A percentile compares a stretch with the other conserved stretches of the same genome.
phyloP scores from a whole-genome alignment of 2,329 filamentous ascomycete species.

The Leptographium galeiforme region DNA sequence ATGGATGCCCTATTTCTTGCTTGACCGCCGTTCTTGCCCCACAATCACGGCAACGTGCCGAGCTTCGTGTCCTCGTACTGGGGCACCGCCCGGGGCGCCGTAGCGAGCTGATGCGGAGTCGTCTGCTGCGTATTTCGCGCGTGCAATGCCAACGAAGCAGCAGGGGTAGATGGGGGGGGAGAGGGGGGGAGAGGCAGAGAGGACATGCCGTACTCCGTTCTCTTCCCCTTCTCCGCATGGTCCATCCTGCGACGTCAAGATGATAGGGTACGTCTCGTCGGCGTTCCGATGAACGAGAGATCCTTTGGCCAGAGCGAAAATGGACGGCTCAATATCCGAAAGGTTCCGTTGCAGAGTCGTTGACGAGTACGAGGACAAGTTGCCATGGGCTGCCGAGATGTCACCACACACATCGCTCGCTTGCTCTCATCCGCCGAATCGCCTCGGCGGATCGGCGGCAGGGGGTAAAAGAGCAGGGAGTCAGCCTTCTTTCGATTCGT shows the following conservation, averaged over 20 bases:
- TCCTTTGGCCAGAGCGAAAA: neutral
- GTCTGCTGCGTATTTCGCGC: neutral
- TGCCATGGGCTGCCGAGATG: too few relatives aligned
- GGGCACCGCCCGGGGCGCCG: too few relatives aligned
- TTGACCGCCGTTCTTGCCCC: slow-evolving; percentile 2
- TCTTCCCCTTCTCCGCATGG: too few relatives aligned
- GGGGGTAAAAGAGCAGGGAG: neutral
- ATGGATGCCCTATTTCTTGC: neutral
- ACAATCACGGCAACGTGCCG: neutral
- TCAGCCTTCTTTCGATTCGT: neutral
- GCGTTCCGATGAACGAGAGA: neutral
- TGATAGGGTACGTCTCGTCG: neutral
- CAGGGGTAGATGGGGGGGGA: neutral
- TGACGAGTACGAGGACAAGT: neutral
- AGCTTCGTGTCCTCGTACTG: neutral
- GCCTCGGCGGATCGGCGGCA: neutral
- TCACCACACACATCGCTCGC: neutral
- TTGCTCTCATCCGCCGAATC: neutral
- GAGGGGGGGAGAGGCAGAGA: too few relatives aligned
- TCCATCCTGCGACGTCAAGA: too few relatives aligned
- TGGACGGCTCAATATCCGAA: neutral
- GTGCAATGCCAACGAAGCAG: neutral
- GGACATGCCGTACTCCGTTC: too few relatives aligned
- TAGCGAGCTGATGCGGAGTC: neutral
- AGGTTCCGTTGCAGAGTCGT: neutral